A percentile compares a stretch with the other conserved stretches of the same genome.
These are phyloP conservation scores for Cystobasidium pallidum DNA, from an alignment of 1,284 basidiomycete species.

Conservation along the genomic window DNA sequence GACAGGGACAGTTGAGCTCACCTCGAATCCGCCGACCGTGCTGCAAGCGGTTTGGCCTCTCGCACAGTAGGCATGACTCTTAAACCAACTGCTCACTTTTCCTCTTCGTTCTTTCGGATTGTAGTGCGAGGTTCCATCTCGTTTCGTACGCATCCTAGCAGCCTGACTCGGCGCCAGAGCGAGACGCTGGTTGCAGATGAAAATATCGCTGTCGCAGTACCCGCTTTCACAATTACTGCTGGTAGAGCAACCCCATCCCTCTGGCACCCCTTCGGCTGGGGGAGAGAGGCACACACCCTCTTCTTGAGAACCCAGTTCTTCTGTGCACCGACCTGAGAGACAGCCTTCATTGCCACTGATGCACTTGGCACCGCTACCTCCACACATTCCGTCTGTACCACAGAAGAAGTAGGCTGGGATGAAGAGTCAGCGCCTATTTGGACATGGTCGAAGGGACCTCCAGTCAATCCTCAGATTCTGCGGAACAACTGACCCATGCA, in stretches of 20 bases:
- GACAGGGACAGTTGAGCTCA: background rate
- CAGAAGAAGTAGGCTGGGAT: slow-evolving; percentile 21
- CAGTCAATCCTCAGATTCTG: background rate
- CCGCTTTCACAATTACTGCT: slow-evolving; percentile 18
- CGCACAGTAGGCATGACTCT: slow-evolving; percentile 8
- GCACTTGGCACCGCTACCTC: slow-evolving; percentile 25
- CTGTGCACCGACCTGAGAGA: slow-evolving; percentile 1
- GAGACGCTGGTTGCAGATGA: background rate
- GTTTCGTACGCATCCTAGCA: slow-evolving; percentile 12
- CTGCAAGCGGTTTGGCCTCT: slow-evolving; percentile 23
- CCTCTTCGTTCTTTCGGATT: slow-evolving; percentile 34
- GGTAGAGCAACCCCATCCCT: slow-evolving; percentile 9
- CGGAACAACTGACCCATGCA: slow-evolving; percentile 24
- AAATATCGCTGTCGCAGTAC: slow-evolving; percentile 19
- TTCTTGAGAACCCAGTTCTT: background rate
- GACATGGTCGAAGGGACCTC: background rate
- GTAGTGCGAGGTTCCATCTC: slow-evolving; percentile 3
- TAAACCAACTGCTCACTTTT: slow-evolving; percentile 12
- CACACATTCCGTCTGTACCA: slow-evolving; percentile 29
- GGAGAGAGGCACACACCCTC: background rate
- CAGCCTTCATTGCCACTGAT: slow-evolving; percentile 21
- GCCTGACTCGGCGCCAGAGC: slow-evolving; percentile 25
- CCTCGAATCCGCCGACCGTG: slow-evolving; percentile 25
- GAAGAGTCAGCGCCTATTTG: background rate
- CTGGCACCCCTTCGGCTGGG: slow-evolving; percentile 3